Percentiles rank a stretch among this genome's conserved stretches.
Evolutionary conservation across 495 filamentous ascomycete species (phyloP).

Genomic region (Talaromyces thailandensis): DNA sequence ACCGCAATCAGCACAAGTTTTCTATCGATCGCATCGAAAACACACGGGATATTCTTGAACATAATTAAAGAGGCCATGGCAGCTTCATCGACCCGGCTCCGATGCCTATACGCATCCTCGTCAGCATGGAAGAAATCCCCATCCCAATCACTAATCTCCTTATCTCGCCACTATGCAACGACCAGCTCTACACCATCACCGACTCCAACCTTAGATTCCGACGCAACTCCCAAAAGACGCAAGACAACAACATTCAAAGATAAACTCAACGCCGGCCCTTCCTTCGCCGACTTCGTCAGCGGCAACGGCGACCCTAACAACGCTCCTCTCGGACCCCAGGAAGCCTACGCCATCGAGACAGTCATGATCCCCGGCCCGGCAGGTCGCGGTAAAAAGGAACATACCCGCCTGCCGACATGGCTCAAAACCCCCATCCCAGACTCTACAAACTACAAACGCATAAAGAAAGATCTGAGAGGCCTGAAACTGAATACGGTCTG

Average conservation of each 20-base stretch:
- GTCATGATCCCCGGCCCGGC: constrained; percentile 67
- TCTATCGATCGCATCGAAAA: background rate
- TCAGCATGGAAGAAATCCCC: constrained; percentile 11
- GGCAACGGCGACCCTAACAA: constrained; percentile 27
- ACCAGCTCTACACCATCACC: constrained; percentile 22
- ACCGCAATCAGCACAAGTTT: background rate
- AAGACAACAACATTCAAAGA: constrained; percentile 72
- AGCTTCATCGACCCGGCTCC: constrained; percentile 25
- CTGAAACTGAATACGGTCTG: constrained; percentile 91
- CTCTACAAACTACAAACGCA: constrained; percentile 80
- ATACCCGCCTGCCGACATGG: constrained; percentile 88
- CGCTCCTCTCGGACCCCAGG: constrained; percentile 50
- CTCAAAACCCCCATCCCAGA: constrained; percentile 90
- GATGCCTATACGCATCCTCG: constrained; percentile 25
- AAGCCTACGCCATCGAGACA: constrained; percentile 56
- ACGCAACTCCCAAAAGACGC: constrained; percentile 24
- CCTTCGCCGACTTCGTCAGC: constrained; percentile 75
- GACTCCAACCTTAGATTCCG: constrained; percentile 18
- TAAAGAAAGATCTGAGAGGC: constrained; percentile 86
- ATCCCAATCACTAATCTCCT: constrained; percentile 11
- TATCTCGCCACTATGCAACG: constrained; percentile 31
- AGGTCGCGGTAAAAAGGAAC: constrained; percentile 63
- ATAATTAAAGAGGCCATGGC: constrained; percentile 18
- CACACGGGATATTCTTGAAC: background rate
- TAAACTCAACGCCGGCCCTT: constrained; percentile 69